Evolutionary conservation across 805 yeast genomes (phyloP).

Genomic region (Myxozyma neglecta): DNA sequence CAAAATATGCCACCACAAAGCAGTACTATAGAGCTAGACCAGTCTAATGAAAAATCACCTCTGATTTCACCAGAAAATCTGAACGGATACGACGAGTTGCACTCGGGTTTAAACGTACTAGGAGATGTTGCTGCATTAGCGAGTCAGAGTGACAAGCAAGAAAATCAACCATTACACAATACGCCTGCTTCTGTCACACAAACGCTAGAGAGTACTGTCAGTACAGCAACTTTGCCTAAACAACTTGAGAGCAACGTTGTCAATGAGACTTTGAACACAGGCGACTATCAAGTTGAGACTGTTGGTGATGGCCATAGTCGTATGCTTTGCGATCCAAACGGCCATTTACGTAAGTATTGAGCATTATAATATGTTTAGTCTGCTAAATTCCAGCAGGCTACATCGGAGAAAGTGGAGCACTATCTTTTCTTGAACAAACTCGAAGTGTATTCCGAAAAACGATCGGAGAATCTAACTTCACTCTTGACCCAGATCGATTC

Average conservation of each 20-base stretch:
- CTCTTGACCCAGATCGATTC: slow-evolving; percentile 44
- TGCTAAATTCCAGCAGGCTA: slow-evolving; percentile 32
- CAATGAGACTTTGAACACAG: neutral
- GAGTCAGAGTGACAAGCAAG: neutral
- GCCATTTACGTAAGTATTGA: slow-evolving; percentile 37
- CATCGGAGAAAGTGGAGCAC: slow-evolving; percentile 48
- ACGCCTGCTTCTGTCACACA: neutral
- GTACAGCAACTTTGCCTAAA: neutral
- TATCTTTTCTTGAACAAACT: slow-evolving; percentile 46
- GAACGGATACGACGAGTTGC: neutral
- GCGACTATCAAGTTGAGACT: slow-evolving; percentile 22
- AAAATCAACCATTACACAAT: neutral
- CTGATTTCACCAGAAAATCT: neutral
- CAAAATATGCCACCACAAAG: neutral
- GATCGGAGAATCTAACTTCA: slow-evolving; percentile 42
- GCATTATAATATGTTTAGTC: neutral
- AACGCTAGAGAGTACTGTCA: neutral
- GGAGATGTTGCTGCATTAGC: slow-evolving; percentile 9
- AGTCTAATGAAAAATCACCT: neutral
- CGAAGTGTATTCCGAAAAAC: slow-evolving; percentile 43
- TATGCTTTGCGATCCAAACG: slow-evolving; percentile 43
- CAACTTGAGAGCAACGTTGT: neutral
- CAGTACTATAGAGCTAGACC: neutral
- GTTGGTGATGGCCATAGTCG: slow-evolving; percentile 34
- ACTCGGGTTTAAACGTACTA: neutral